Evolutionary conservation across 2,329 filamentous ascomycete genomes (phyloP), one percentile per base, ranked within the genome.

Genomic region (Cordyceps militaris): DNA sequence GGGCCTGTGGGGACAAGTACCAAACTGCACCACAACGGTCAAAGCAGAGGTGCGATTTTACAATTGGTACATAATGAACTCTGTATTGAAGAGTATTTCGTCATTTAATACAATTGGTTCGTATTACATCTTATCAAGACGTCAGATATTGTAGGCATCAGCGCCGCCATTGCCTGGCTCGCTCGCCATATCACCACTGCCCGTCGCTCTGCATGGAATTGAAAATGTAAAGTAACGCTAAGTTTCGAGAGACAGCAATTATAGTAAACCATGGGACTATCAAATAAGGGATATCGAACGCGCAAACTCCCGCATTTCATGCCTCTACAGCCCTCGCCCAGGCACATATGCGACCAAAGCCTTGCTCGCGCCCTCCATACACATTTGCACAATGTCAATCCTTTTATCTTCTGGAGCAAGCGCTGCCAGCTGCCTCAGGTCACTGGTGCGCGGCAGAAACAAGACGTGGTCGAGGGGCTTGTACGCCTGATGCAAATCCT

Each of bases 341-440:
- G 81, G 81, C 23, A 86, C 74, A 64, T 84, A 87, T 30, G 80
- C 83, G n/a, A 85, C 83, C 70, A 87, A 72, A 56, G 87, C 88
- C 73, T 97, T 97, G 71, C 92, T 97, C 7, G 89, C 89, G 13
- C 91, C 91, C 65, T 88, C 80, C 75, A 96, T 89, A 68, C 92
- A 96, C 69, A 97, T 97, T 74, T 99, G 94, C 50, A 89, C 83
- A 26, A 93, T 85, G 46, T 87, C 83, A 19, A 90, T 77, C 72
- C 87, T 88, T 24, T 70, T 73, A 11, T 73, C 73, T 2, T 73
- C 63, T 1, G 76, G 75, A 1, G 73, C 76, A 32, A 86, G 66
- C 62, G 71, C 78, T 4, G 89, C 88, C 61, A 96, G 79, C 71
- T 96, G 91, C 52, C 85, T 81, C 54, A 96, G 70, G 69, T 96